Base-by-base conservation (phyloP, 2,329 filamentous ascomycete genomes). In the Elsinoe fawcettii region DNA sequence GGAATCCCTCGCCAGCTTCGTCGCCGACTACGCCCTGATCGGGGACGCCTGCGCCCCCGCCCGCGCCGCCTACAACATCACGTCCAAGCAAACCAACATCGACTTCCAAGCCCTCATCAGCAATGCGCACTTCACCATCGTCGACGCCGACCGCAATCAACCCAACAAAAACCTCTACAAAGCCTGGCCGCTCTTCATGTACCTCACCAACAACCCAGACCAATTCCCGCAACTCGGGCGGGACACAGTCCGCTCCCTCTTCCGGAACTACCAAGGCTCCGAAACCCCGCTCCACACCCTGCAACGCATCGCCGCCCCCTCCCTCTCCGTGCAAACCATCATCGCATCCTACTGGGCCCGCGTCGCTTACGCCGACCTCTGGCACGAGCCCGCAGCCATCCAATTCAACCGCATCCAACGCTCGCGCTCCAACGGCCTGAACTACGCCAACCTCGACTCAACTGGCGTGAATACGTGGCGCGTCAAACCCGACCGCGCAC, bases 321-420 rank as follows among this genome's bases (percentile, higher is more conserved):
- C 32, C n/a, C 44, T 49, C 25, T 66, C 64, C 18, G 67, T 71
- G 14, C 71, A 74, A 18, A 70, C 66, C 9, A 68, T 79, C 9
- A 72, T 80, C 8, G 76, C 71, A 2, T 66, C 69, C 16, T 80
- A 79, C 66, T 79, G 77, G 77, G 77, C 77, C 2, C 72, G 72
- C 59, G 80, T 80, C 77, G 77, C 77, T 4, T 77, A 74, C 60
- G 75, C 74, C 12, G 77, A 79, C 44, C 77, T 79, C 34, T 49
- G 44, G 44, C 44, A 49, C 44, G 44, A 49, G 22, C 75, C 74
- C 14, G 75, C 79, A 61, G 59, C 68, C 0, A 70, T 70, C 6
- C 74, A 74, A 0, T 69, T 72, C 18, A 63, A 69, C 1, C 59
- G 69, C 43, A 78, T 75, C 66, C 61, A 70, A 3, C 58, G 58